These are phyloP conservation scores for Aspergillus homomorphus DNA, from an alignment of 495 filamentous ascomycete genomes.

Conservation along the genomic window DNA sequence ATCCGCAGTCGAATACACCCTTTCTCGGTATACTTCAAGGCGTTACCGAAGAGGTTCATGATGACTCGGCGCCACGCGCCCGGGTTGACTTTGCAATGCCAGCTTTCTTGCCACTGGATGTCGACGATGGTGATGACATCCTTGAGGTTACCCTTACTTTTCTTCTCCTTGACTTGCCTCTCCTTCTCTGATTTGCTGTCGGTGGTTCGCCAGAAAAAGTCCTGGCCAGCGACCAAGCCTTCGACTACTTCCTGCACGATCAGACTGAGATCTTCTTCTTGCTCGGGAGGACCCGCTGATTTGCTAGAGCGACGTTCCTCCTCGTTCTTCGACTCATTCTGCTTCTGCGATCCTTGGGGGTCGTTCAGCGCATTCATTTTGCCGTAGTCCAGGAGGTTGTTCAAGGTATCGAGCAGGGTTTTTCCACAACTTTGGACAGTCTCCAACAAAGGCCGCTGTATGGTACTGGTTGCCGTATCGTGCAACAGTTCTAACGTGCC, in stretches of 20 bases:
- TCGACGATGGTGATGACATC: constrained; percentile 52
- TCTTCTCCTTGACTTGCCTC: background rate
- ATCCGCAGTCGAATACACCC: constrained; percentile 59
- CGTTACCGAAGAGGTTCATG: constrained; percentile 73
- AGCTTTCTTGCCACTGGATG: constrained; percentile 49
- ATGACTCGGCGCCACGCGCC: constrained; percentile 63
- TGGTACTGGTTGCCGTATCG: constrained; percentile 14
- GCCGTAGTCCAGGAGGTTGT: constrained; percentile 50
- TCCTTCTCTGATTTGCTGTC: background rate
- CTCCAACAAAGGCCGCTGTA: constrained; percentile 47
- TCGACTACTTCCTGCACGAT: constrained; percentile 39
- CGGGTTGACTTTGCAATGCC: constrained; percentile 55
- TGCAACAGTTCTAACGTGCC: constrained; percentile 61
- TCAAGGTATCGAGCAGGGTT: constrained; percentile 56
- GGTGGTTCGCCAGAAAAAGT: constrained; percentile 11
- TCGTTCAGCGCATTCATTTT: constrained; percentile 50
- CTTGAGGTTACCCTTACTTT: background rate
- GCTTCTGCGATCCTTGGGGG: constrained; percentile 1
- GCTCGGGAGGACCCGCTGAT: constrained; percentile 17
- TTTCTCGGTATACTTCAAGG: constrained; percentile 63
- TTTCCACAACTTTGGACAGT: constrained; percentile 64
- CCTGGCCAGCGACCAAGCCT: constrained; percentile 23
- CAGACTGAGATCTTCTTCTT: constrained; percentile 31
- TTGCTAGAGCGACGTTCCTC: background rate
- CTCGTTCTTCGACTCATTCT: constrained; percentile 1